Evolutionary conservation across 192 early-diverging fungal genomes (phyloP).

Genomic region (Coemansia sp.): DNA sequence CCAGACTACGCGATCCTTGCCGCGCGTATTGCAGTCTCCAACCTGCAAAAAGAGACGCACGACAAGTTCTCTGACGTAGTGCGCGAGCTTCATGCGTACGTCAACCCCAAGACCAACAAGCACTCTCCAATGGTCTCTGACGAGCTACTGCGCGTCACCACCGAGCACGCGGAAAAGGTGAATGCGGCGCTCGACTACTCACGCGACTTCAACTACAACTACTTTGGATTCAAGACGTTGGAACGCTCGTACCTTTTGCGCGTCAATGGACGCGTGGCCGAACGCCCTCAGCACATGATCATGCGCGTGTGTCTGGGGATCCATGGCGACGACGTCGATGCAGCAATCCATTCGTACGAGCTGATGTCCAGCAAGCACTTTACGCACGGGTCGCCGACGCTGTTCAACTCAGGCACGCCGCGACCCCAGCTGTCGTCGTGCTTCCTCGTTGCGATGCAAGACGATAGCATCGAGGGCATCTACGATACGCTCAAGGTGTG

Average conservation of each 20-base stretch:
- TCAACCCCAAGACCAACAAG: conserved; percentile 89
- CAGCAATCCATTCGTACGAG: conserved; percentile 93
- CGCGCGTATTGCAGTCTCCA: conserved; percentile 94
- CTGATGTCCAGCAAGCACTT: conserved; percentile 92
- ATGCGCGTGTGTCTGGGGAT: conserved; percentile 99
- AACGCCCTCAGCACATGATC: conserved; percentile 96
- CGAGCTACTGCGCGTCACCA: conserved; percentile 64
- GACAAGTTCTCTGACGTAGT: conserved; percentile 80
- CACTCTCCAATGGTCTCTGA: conserved; percentile 91
- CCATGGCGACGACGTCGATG: conserved; percentile 87
- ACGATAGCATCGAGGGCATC: conserved; percentile 97
- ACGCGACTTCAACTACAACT: conserved; percentile 97
- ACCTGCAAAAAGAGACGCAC: conserved; percentile 84
- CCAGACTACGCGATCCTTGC: conserved; percentile 96
- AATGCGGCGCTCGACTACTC: conserved; percentile 98
- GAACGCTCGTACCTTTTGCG: conserved; percentile 93
- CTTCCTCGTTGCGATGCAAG: conserved; percentile 94
- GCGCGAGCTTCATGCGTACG: conserved; percentile 80
- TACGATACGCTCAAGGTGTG: conserved; percentile 97
- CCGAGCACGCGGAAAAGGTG: conserved; percentile 74
- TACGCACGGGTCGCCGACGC: conserved; percentile 94
- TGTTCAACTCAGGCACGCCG: conserved; percentile 98
- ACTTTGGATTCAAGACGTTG: conserved; percentile 99
- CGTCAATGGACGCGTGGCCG: conserved; percentile 83
- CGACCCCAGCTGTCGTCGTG: conserved; percentile 93